These are phyloP conservation scores for Neoarthrinium moseri DNA, from an alignment of 2,329 filamentous ascomycete species.

Conservation along the genomic window DNA sequence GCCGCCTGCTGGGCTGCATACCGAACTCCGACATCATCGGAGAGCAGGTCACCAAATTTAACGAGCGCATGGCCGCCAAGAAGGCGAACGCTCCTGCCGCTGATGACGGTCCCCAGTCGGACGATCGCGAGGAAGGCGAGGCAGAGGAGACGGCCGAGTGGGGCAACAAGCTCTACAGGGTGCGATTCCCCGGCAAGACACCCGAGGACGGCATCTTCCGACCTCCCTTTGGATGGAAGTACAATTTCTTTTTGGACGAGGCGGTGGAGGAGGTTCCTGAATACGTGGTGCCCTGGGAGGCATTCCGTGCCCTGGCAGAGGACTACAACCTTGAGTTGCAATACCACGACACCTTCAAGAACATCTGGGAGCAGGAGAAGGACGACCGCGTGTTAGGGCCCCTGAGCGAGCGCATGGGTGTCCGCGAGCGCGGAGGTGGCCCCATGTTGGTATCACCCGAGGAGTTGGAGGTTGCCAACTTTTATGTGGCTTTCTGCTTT, in stretches of 20 bases:
- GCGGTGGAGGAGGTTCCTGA: slow-evolving; percentile 95
- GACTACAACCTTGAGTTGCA: slow-evolving; percentile 96
- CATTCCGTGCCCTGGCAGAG: slow-evolving; percentile 90
- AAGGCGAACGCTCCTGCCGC: slow-evolving; percentile 24
- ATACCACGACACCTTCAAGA: slow-evolving; percentile 86
- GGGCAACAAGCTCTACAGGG: slow-evolving; percentile 91
- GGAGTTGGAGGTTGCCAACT: slow-evolving; percentile 88
- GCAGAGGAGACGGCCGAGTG: slow-evolving; percentile 70
- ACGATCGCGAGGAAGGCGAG: slow-evolving; percentile 57
- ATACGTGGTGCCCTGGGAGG: slow-evolving; percentile 98
- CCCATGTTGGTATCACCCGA: slow-evolving; percentile 73
- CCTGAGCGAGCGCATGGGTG: slow-evolving; percentile 93
- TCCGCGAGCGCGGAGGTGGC: slow-evolving; percentile 68
- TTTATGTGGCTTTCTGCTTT: slow-evolving; percentile 95
- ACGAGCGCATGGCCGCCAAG: slow-evolving; percentile 52
- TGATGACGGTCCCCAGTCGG: slow-evolving; percentile 25
- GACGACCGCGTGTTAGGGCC: slow-evolving; percentile 78
- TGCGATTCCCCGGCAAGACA: slow-evolving; percentile 81
- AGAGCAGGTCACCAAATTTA: slow-evolving; percentile 73
- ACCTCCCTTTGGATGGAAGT: slow-evolving; percentile 96
- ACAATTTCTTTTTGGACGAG: slow-evolving; percentile 93
- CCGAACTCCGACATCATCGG: slow-evolving; percentile 95
- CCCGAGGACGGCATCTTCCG: slow-evolving; percentile 88
- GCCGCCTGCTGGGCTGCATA: slow-evolving; percentile 90
- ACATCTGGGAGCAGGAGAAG: slow-evolving; percentile 91